phyloP scores from a whole-genome alignment of 352 stramenopile species.

The Pythium dissotocum region DNA sequence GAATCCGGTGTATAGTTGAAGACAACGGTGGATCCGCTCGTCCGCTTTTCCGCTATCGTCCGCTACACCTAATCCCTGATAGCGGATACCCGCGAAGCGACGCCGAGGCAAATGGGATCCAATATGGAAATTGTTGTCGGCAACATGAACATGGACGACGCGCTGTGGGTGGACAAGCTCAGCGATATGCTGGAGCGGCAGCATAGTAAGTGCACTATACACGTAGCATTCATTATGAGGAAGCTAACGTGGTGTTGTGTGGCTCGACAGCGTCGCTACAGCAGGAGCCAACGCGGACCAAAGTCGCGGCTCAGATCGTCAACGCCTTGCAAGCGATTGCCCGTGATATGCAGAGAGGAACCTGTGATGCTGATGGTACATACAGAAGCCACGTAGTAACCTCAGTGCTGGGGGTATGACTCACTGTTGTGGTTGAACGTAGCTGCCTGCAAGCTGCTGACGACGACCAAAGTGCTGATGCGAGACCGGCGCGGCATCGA shows the following conservation, averaged over 20 bases:
- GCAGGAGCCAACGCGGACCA: constrained; percentile 12
- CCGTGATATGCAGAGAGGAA: neutral
- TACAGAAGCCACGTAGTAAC: neutral
- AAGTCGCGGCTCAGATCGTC: constrained; percentile 13
- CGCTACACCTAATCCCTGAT: constrained; percentile 5
- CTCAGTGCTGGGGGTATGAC: neutral
- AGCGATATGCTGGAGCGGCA: constrained; percentile 31
- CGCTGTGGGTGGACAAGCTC: constrained; percentile 46
- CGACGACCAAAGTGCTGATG: constrained; percentile 60
- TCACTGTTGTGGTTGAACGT: neutral
- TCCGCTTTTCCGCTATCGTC: neutral
- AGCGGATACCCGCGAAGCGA: neutral
- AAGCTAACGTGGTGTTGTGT: neutral
- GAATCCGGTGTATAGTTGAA: constrained; percentile 3
- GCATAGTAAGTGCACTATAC: constrained; percentile 7
- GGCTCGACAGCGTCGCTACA: constrained; percentile 12
- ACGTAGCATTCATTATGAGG: no score
- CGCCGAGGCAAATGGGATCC: neutral
- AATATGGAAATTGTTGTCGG: neutral
- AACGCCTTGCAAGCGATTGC: constrained; percentile 6
- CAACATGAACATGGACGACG: constrained; percentile 14
- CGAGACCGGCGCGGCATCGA: constrained; percentile 64
- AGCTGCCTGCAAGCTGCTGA: constrained; percentile 34
- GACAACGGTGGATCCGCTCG: constrained; percentile 16
- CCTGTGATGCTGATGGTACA: neutral